Evolutionary conservation across 2,329 filamentous ascomycete species (phyloP).

Genomic region (Cladosporium sp.): DNA sequence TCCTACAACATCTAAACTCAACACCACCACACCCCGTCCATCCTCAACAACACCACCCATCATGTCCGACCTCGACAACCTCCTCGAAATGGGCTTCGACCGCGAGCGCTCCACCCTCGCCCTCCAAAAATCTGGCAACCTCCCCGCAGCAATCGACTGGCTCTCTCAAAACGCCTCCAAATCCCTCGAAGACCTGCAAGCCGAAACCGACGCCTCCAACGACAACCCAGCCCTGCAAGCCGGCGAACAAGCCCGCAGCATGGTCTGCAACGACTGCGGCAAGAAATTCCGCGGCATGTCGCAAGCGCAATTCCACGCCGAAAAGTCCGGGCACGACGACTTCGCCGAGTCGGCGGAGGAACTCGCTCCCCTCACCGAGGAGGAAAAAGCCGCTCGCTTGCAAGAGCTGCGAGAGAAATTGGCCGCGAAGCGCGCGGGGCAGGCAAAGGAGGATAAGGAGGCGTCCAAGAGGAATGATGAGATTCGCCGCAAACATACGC

Average conservation of each 20-base stretch:
- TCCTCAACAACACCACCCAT: neutral
- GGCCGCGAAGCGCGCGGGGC: slow-evolving; percentile 64
- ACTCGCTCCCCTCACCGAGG: slow-evolving; percentile 82
- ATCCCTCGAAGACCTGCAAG: slow-evolving; percentile 72
- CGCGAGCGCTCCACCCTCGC: slow-evolving; percentile 76
- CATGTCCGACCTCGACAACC: slow-evolving; percentile 54
- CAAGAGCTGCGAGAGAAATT: slow-evolving; percentile 68
- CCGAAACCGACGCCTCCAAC: slow-evolving; percentile 37
- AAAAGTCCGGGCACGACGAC: slow-evolving; percentile 83
- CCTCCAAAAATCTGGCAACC: slow-evolving; percentile 72
- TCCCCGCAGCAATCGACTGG: slow-evolving; percentile 87
- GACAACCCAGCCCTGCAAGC: slow-evolving; percentile 60
- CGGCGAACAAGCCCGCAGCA: slow-evolving; percentile 68
- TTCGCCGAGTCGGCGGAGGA: slow-evolving; percentile 93
- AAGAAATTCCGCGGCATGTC: slow-evolving; percentile 81
- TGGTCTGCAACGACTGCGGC: slow-evolving; percentile 91
- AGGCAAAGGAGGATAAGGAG: slow-evolving; percentile 69
- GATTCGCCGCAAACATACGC: slow-evolving; percentile 80
- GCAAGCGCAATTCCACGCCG: slow-evolving; percentile 84
- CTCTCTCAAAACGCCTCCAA: slow-evolving; percentile 88
- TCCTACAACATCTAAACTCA: neutral
- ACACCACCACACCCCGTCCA: neutral
- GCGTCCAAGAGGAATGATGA: slow-evolving; percentile 81
- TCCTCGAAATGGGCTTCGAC: slow-evolving; percentile 73
- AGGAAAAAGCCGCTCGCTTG: slow-evolving; percentile 79